phyloP scores from a whole-genome alignment of 1,284 basidiomycete genomes.

The Meira nashicola region DNA sequence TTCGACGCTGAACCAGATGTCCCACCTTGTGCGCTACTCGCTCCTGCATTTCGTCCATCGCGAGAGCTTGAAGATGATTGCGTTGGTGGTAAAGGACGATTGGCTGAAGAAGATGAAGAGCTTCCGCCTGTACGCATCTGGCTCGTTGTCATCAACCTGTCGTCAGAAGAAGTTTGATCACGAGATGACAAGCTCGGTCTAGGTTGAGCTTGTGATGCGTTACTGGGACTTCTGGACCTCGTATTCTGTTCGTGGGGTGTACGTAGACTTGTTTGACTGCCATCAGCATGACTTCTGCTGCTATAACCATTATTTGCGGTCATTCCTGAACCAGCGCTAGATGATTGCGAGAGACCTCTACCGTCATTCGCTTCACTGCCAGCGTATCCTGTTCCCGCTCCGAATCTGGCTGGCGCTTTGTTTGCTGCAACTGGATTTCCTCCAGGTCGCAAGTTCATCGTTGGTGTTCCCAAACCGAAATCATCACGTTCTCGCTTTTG shows the following conservation, averaged over 20 bases:
- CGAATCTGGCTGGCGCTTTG: slow-evolving; percentile 17
- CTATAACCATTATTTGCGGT: too few relatives aligned
- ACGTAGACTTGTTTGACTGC: neutral
- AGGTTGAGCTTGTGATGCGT: neutral
- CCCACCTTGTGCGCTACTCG: neutral
- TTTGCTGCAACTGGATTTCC: slow-evolving; percentile 31
- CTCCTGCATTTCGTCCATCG: neutral
- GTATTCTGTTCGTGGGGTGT: neutral
- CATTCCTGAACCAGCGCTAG: neutral
- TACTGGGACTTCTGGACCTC: neutral
- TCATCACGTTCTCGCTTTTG: slow-evolving; percentile 86
- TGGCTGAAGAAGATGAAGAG: slow-evolving; percentile 1
- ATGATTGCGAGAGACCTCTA: slow-evolving; percentile 3
- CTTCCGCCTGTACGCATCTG: slow-evolving; percentile 6
- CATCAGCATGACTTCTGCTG: neutral
- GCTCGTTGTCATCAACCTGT: neutral
- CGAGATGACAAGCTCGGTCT: neutral
- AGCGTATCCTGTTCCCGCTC: slow-evolving; percentile 19
- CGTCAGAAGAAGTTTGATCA: neutral
- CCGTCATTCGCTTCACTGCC: slow-evolving; percentile 15
- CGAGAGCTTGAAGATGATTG: slow-evolving; percentile 16
- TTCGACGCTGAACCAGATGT: neutral
- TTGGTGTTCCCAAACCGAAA: slow-evolving; percentile 50
- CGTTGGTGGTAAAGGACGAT: slow-evolving; percentile 5
- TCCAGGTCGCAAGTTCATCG: slow-evolving; percentile 48